Conservation (phyloP, 2,329 filamentous ascomycete genomes). For the Penicillium sp. region DNA sequence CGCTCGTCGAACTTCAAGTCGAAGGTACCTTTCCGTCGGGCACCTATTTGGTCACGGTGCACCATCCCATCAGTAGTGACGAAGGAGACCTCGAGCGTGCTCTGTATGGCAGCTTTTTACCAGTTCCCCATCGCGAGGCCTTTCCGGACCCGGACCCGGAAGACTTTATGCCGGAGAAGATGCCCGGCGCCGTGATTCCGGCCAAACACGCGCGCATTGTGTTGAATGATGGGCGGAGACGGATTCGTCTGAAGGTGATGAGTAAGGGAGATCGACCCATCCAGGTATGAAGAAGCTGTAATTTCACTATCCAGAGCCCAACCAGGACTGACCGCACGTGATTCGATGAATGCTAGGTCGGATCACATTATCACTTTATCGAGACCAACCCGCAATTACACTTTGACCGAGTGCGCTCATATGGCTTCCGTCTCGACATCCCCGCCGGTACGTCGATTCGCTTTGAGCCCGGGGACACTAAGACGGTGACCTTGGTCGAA, state of each 20-base stretch:
- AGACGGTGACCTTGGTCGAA: constrained; percentile 83
- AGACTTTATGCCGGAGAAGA: constrained; percentile 61
- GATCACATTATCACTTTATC: constrained; percentile 93
- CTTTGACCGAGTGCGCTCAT: constrained; percentile 77
- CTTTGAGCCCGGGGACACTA: constrained; percentile 89
- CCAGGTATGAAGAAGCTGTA: constrained; percentile 52
- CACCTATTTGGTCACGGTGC: constrained; percentile 90
- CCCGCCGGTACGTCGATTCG: constrained; percentile 84
- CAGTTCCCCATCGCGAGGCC: constrained; percentile 61
- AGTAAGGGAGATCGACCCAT: constrained; percentile 86
- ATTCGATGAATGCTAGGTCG: constrained; percentile 47
- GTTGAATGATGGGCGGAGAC: constrained; percentile 67
- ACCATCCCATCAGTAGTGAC: constrained; percentile 78
- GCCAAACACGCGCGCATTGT: constrained; percentile 61
- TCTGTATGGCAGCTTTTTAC: constrained; percentile 85
- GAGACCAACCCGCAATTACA: constrained; percentile 87
- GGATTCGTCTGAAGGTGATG: constrained; percentile 69
- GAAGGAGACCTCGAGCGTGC: constrained; percentile 83
- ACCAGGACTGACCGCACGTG: neutral
- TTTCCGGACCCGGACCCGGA: constrained; percentile 61
- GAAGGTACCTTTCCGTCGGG: constrained; percentile 89
- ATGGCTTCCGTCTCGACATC: constrained; percentile 84
- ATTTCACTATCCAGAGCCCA: too few relatives aligned
- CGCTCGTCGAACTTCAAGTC: constrained; percentile 79
- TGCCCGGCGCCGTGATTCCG: constrained; percentile 73